Conservation (phyloP, 805 yeast species). For the Ogataea saltuana region DNA sequence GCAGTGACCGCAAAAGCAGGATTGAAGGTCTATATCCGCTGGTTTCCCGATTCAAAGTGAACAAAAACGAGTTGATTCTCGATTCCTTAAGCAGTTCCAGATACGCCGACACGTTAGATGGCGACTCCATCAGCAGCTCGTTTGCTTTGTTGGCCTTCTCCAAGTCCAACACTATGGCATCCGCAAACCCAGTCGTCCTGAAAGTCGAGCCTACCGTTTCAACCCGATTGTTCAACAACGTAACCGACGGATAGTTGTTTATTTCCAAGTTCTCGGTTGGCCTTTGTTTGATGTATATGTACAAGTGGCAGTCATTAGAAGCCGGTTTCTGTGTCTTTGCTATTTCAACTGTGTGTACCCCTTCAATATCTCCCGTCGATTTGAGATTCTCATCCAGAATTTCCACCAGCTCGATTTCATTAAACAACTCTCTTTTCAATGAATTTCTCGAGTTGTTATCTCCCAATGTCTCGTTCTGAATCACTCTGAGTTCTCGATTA, state of each 20-base stretch:
- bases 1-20: constrained; percentile 27
- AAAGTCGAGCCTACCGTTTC: constrained; percentile 21
- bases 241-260: constrained; percentile 31
- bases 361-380: not conserved
- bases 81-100: constrained; percentile 31
- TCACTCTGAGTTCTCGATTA: constrained; percentile 30
- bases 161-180: constrained; percentile 27
- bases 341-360: not conserved
- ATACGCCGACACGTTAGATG: constrained; percentile 30
- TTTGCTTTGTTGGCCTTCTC: constrained; percentile 32
- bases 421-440: constrained; percentile 28
- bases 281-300: constrained; percentile 30
- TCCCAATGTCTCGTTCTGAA: constrained; percentile 31
- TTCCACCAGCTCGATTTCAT: constrained; percentile 34
- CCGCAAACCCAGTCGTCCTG: constrained; percentile 6
- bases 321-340: not conserved
- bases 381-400: constrained; percentile 10
- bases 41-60: constrained; percentile 31
- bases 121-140: constrained; percentile 27
- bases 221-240: constrained; percentile 21
- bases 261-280: constrained; percentile 24
- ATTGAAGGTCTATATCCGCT: constrained; percentile 33
- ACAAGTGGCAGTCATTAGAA: constrained; percentile 30
- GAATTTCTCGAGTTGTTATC: constrained; percentile 18
- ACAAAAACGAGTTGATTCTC: constrained; percentile 29